Conservation (phyloP, 1,139 yeast species). For the Hyphopichia wangnamkhiaoensis region DNA sequence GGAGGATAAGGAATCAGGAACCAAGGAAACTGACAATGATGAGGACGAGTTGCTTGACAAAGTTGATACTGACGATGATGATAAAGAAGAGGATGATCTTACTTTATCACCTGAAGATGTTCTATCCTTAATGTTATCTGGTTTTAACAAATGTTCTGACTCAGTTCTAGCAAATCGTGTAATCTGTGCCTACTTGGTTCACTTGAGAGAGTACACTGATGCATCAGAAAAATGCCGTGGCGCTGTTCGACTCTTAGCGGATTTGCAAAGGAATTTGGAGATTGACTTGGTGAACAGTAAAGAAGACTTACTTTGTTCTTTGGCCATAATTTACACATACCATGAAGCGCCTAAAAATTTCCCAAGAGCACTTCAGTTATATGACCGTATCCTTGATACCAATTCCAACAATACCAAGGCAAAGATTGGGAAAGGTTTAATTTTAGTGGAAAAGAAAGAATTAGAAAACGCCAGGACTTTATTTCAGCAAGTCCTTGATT, state of each 20-base stretch:
- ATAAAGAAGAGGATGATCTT: constrained; percentile 11
- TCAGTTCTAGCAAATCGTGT: constrained; percentile 68
- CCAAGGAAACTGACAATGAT: constrained; percentile 4
- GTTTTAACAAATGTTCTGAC: constrained; percentile 45
- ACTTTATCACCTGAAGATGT: constrained; percentile 52
- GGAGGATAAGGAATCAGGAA: no score
- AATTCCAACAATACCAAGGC: constrained; percentile 57
- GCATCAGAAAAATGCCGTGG: constrained; percentile 62
- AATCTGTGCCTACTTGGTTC: constrained; percentile 59
- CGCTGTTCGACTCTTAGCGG: constrained; percentile 61
- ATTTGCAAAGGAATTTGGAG: constrained; percentile 47
- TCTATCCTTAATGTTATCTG: constrained; percentile 53
- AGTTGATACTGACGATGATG: constrained; percentile 15
- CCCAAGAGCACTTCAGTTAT: constrained; percentile 69
- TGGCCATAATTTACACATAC: constrained; percentile 80
- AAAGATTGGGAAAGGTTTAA: constrained; percentile 78
- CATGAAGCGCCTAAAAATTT: constrained; percentile 90
- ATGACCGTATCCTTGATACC: constrained; percentile 56
- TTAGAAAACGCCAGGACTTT: constrained; percentile 53
- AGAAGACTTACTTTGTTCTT: constrained; percentile 60
- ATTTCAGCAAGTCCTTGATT: constrained; percentile 50
- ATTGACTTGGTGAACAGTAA: constrained; percentile 51
- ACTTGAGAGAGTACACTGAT: constrained; percentile 61
- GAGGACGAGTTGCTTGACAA: constrained; percentile 13
- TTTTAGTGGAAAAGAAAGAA: constrained; percentile 66